phyloP scores from a whole-genome alignment of 805 yeast genomes.

The Yarrowia deformans region DNA sequence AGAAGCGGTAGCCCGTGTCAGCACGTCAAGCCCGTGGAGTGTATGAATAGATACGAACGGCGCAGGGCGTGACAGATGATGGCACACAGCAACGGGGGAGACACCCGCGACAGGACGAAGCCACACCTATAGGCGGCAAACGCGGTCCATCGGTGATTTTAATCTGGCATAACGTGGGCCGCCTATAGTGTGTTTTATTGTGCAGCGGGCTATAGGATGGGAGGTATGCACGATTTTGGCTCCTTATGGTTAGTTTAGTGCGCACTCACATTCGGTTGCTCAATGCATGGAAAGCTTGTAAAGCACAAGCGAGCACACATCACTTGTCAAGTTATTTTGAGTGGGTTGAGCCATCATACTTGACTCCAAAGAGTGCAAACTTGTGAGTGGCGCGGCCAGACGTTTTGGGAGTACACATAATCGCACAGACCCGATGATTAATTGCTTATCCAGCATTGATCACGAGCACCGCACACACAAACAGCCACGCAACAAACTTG shows the following conservation, averaged over 20 bases:
- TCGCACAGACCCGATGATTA: not conserved
- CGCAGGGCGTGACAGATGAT: too few species aligned
- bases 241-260: conserved; percentile 32
- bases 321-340: not conserved
- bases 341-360: conserved; percentile 1
- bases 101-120: not conserved
- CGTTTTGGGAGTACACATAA: not conserved
- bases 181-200: conserved; percentile 1
- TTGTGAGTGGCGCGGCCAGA: conserved; percentile 2
- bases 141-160: not conserved
- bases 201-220: conserved; percentile 4
- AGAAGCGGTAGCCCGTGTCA: conserved; percentile 13
- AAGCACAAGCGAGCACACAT: conserved; percentile 14
- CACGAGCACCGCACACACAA: not conserved
- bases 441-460: not conserved
- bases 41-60: too few species aligned
- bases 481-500: not conserved
- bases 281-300: conserved; percentile 35
- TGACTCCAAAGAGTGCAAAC: not conserved
- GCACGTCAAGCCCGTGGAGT: not conserved
- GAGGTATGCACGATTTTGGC: conserved; percentile 24
- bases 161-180: conserved; percentile 25
- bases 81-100: too few species aligned
- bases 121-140: not conserved
- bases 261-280: conserved; percentile 36